Conservation (phyloP, 2,329 filamentous ascomycete genomes). For the Colletotrichum costaricense region DNA sequence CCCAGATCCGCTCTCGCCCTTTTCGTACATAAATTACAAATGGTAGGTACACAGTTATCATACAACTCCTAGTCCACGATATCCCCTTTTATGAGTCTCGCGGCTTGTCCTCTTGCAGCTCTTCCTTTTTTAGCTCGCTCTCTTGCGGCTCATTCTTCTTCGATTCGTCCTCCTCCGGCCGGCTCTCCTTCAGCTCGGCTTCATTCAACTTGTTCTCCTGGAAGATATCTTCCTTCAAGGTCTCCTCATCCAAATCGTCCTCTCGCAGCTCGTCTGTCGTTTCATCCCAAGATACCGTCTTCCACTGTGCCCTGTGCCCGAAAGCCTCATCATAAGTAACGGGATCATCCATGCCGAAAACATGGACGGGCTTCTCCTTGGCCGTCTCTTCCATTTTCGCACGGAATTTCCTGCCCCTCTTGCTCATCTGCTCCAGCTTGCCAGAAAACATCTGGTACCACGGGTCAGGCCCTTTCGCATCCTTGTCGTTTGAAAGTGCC, state of each 20-base stretch:
- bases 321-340: constrained; percentile 50
- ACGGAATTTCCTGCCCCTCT: constrained; percentile 70
- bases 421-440: constrained; percentile 53
- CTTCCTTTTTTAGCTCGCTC: constrained; percentile 25
- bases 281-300: constrained; percentile 6
- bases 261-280: background rate
- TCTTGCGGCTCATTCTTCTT: background rate
- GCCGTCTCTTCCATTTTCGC: constrained; percentile 64
- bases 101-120: constrained; percentile 26
- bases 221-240: background rate
- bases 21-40: constrained; percentile 25
- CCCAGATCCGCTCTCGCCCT: background rate
- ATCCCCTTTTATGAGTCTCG: background rate
- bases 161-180: background rate
- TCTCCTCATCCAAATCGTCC: background rate
- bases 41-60: constrained; percentile 4
- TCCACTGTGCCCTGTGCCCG: constrained; percentile 32
- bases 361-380: constrained; percentile 55
- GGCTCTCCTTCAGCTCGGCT: background rate
- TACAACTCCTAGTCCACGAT: background rate
- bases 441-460: constrained; percentile 61
- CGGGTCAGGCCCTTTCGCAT: constrained; percentile 52
- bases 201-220: background rate
- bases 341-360: constrained; percentile 56
- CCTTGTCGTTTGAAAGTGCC: constrained; percentile 52